Base-by-base conservation (phyloP, 805 yeast genomes). In the Candida hungchunana region DNA sequence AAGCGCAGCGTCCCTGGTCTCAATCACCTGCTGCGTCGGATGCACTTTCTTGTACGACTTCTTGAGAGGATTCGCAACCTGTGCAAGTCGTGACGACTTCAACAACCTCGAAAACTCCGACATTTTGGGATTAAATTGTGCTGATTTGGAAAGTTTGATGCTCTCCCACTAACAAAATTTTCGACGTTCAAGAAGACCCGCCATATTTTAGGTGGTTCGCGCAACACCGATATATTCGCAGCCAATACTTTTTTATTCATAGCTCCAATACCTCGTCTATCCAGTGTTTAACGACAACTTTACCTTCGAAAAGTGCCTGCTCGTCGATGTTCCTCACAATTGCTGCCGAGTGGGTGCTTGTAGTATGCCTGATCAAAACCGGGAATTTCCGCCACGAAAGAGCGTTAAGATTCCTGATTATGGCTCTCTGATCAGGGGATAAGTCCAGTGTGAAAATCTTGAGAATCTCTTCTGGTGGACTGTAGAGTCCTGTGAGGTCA, bases 331-430 rank as follows among this genome's bases (percentile, higher is more conserved):
- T 75, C 32, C 95, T 69, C 28, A 79, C 84, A 40, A 86, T 82
- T 2, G 86, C 79, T 2, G 93, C 94, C 1, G 94, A 86, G 52
- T 86, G 96, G 1, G 94, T 73, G 29, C 78, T 73, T 32, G 68
- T 68, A 6, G 90, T 79, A 20, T 71, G 63, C 25, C 79, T 69
- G 39, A 86, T 81, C 40, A 79, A 70, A 18, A 86, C 69, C 0
- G 93, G 89, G 47, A 59, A 80, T 53, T 84, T 86, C 28, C 63
- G 56, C 95, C 95, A 87, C 2, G 62, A 50, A 5, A 84, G 55
- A 4, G 58, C 46, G 56, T 85, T 85, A 53, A 86, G 67, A 34
- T 69, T 66, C 19, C 59, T 59, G 21, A 82, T 67, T 27, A 83
- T 82, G 11, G 55, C 61, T 34, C 59, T 48, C 52, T 84, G 89